These are phyloP conservation scores for Triadica sebifera DNA, from an alignment of 345 rosid species.

Conservation along the genomic window DNA sequence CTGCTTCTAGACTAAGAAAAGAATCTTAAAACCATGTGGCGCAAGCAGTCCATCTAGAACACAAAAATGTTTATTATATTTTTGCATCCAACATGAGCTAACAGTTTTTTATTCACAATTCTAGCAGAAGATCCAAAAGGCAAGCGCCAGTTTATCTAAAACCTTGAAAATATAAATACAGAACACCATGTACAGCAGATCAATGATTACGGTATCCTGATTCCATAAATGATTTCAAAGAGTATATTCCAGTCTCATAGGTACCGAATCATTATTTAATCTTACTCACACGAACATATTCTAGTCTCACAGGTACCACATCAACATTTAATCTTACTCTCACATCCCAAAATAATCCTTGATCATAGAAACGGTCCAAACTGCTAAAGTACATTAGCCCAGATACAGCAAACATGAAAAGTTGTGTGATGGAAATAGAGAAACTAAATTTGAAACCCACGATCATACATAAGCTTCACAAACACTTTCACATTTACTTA, in stretches of 20 bases:
- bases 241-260: not conserved
- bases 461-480: no score
- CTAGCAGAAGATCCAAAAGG: not conserved
- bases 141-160: not conserved
- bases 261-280: not conserved
- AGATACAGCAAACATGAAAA: no score
- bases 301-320: not conserved
- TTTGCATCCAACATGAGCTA: not conserved
- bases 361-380: not conserved
- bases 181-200: not conserved
- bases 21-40: conserved; percentile 3
- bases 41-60: not conserved
- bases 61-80: not conserved
- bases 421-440: no score
- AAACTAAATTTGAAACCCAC: no score
- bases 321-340: not conserved
- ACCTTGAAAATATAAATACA: not conserved
- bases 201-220: not conserved
- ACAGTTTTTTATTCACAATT: not conserved
- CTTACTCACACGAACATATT: not conserved
- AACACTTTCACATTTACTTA: no score
- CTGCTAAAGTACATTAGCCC: no score
- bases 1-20: not conserved
- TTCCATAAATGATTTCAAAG: not conserved
- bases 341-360: not conserved